Base-by-base conservation (phyloP, 805 yeast species). In the Metschnikowia amazonensis region DNA sequence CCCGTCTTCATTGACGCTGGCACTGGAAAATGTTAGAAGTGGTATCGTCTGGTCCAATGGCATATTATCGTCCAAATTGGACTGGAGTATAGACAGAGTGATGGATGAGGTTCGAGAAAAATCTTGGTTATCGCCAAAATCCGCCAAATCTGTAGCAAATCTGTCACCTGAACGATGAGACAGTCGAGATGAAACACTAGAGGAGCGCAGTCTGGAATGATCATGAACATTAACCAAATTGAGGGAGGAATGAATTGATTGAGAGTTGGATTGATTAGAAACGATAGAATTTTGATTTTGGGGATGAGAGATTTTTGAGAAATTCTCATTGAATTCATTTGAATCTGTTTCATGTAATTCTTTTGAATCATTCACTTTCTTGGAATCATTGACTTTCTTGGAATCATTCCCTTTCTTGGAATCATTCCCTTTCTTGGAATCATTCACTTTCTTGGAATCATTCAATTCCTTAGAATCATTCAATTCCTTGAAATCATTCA, bases 31-130 rank as follows among this genome's bases (percentile, higher is more conserved):
- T 4, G 54, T 47, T 17, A 54, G 37, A 8, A 54, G 44, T 10
- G 58, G 58, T 8, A 54, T 49, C 7, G 57, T 54, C 17, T 46
- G 53, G 17, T 48, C 56, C 13, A 48, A 16, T 3, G 49, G 53
- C 11, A 36, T 14, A 11, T 42, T 46, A 6, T 45, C 46, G 24
- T 36, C 36, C 16, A 25, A 20, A 5, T 43, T 43, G 16, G 42
- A 36, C 36, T 46, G 48, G 16, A 37, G 31, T 10, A 38, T 17
- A 2, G 45, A 25, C 55, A 52, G 57, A 9, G 57, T 43, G 4
- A 50, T 21, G 2, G 58, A 54, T 5, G 58, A 54, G n/a, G 34
- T 43, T 8, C 58, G 32, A 5, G 56, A 52, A 13, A 18, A 17
- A 17, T 41, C 6, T 25, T 9, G 11, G 20, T 23, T 14, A 5